Percentiles rank a stretch among this genome's conserved stretches.
These are phyloP conservation scores for Collybia mongolica DNA, from an alignment of 768 basidiomycete genomes.

Conservation along the genomic window DNA sequence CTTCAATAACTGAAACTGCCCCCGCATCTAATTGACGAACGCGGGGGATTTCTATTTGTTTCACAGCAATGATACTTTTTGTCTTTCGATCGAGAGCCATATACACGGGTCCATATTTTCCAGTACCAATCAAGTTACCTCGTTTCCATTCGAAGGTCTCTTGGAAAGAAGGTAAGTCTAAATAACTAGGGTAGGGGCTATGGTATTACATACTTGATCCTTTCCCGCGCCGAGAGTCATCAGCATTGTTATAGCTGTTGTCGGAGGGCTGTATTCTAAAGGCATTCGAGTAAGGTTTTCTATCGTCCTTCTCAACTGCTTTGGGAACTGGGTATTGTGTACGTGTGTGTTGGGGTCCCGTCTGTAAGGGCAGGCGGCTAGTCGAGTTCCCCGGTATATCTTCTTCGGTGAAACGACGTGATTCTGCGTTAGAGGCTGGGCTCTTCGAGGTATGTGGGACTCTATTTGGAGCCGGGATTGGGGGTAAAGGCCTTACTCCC, in stretches of 20 bases:
- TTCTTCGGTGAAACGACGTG: not conserved
- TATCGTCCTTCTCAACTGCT: no score
- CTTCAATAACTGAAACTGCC: constrained; percentile 88
- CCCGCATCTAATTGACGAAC: constrained; percentile 54
- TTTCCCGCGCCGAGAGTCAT: not conserved
- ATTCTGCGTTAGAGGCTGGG: not conserved
- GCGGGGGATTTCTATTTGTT: constrained; percentile 92
- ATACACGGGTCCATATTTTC: constrained; percentile 94
- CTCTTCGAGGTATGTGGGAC: not conserved
- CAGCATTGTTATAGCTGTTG: not conserved
- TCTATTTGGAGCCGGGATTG: constrained; percentile 16
- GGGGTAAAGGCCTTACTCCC: constrained; percentile 18
- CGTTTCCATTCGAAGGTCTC: constrained; percentile 97
- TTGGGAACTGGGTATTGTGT: no score
- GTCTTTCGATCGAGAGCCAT: constrained; percentile 92
- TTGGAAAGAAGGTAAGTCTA: constrained; percentile 23
- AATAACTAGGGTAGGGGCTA: constrained; percentile 3
- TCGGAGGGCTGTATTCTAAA: no score
- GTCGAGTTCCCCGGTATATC: no score
- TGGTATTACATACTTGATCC: constrained; percentile 10
- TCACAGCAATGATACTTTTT: constrained; percentile 97
- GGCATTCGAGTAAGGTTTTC: no score
- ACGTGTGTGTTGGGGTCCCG: no score
- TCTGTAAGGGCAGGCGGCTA: no score
- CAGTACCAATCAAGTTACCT: constrained; percentile 94